Conservation (phyloP, 2,329 filamentous ascomycete species). For the Colletotrichum lini region DNA sequence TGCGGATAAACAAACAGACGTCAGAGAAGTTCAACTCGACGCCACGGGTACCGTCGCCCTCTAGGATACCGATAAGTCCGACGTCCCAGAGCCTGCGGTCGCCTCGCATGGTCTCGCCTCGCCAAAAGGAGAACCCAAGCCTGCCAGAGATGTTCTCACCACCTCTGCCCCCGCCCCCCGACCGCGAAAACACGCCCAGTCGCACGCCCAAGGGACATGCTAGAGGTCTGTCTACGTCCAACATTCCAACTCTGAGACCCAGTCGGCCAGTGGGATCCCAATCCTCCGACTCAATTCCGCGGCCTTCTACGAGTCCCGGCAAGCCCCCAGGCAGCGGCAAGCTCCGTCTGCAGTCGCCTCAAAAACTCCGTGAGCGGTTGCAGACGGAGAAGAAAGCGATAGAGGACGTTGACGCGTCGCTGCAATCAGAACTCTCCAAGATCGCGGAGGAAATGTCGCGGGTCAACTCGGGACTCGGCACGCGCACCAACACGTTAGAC, state of each 20-base stretch:
- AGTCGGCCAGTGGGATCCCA: constrained; percentile 51
- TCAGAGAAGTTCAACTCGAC: constrained; percentile 71
- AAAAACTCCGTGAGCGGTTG: constrained; percentile 86
- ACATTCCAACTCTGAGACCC: constrained; percentile 68
- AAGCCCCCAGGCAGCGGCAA: constrained; percentile 63
- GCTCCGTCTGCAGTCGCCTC: constrained; percentile 78
- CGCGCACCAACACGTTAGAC: constrained; percentile 56
- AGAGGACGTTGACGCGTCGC: constrained; percentile 75
- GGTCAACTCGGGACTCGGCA: constrained; percentile 59
- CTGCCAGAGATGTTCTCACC: constrained; percentile 36
- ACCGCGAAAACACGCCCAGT: constrained; percentile 30
- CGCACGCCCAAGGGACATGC: constrained; percentile 52
- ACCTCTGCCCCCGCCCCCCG: constrained; percentile 19
- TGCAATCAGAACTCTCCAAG: constrained; percentile 83
- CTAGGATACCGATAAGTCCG: constrained; percentile 69
- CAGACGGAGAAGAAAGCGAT: constrained; percentile 85
- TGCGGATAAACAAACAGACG: constrained; percentile 68
- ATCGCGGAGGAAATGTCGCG: constrained; percentile 85
- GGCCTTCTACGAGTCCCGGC: constrained; percentile 53
- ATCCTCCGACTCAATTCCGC: constrained; percentile 43
- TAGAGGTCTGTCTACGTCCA: constrained; percentile 67
- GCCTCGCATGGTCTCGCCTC: constrained; percentile 50
- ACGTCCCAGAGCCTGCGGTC: constrained; percentile 56
- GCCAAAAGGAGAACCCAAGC: constrained; percentile 63
- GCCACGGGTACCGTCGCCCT: constrained; percentile 60